A percentile compares a stretch with the other conserved stretches of the same genome.
Evolutionary conservation across 1,284 basidiomycete species (phyloP).

Genomic region (Agroathelia rolfsii): DNA sequence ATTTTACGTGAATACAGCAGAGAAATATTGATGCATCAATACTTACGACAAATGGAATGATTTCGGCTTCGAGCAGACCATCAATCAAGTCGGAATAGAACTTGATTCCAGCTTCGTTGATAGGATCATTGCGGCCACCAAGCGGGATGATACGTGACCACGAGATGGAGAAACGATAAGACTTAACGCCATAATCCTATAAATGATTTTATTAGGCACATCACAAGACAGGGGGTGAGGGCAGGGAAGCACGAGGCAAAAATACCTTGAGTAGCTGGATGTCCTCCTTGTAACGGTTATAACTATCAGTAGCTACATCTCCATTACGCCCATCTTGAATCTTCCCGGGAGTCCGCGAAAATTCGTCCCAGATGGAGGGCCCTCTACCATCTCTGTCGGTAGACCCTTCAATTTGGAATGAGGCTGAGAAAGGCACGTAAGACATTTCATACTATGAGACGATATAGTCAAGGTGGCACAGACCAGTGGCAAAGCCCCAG

Average conservation of each 20-base stretch:
- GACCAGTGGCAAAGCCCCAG: conserved; percentile 67
- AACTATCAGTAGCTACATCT: conserved; percentile 64
- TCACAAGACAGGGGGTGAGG: no score
- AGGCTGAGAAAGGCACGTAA: conserved; percentile 28
- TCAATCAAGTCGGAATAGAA: conserved; percentile 65
- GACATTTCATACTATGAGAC: conserved; percentile 9
- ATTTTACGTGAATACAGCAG: neutral
- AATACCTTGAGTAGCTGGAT: conserved; percentile 55
- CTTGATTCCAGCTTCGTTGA: conserved; percentile 58
- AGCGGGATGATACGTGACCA: conserved; percentile 69
- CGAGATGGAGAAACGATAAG: conserved; percentile 62
- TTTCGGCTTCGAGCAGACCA: conserved; percentile 49
- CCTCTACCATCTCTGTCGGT: conserved; percentile 46
- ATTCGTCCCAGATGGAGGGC: conserved; percentile 68
- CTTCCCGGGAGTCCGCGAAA: conserved; percentile 54
- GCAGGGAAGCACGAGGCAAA: no score
- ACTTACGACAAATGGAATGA: conserved; percentile 61
- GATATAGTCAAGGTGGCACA: conserved; percentile 8
- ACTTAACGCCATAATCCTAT: conserved; percentile 45
- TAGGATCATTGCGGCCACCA: conserved; percentile 59
- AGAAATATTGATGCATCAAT: neutral
- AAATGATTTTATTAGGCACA: no score
- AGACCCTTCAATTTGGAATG: conserved; percentile 64
- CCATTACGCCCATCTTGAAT: conserved; percentile 58
- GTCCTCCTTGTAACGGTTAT: conserved; percentile 59